Base-by-base conservation (phyloP, 495 filamentous ascomycete genomes). In the Penicillium lagena region DNA sequence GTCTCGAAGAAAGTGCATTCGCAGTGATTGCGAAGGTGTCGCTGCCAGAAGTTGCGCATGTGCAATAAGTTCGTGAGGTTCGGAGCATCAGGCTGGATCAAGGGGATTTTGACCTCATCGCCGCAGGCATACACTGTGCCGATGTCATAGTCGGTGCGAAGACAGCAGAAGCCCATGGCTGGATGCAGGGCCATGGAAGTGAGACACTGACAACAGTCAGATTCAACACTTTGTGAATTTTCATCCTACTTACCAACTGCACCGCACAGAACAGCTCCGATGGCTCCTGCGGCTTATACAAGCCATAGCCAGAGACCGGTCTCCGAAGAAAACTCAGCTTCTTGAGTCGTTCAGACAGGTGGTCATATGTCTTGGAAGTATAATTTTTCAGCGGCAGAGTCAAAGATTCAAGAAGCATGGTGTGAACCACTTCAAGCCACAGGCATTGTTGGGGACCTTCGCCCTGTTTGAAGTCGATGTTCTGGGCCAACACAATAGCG, bases 21-120 rank as follows among this genome's bases (percentile, higher is more conserved):
- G 3, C 41, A 38, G 0, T 46, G 15, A n/a, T 51, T 62, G 13
- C 64, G 39, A 2, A 71, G 38, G 40, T 71, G 66, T 7, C 59
- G 58, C 15, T 62, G 55, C 67, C 67, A 71, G 39, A 69, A 69
- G 40, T 58, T 62, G 9, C 66, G 62, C 11, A 66, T 55, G n/a
- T 67, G 54, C 32, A 68, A 31, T 7, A 64, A 28, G 5, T 22
- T 55, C 9, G 32, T 6, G 4, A 69, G 39, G 14, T 61, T 38
- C 0, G 61, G 44, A 0, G 37, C 32, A 1, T 39, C 29, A 1
- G 44, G 39, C 2, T 47, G 27, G 4, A 61, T 50, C 30, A 59
- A 47, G 0, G 56, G 47, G 0, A 12, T 22, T 9, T 14, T 27
- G 7, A 45, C 9, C 12, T 42, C 33, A 0, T 22, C 29, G 7